phyloP scores from a whole-genome alignment of 208 protist genomes.

The Angomonas ambiguus region DNA sequence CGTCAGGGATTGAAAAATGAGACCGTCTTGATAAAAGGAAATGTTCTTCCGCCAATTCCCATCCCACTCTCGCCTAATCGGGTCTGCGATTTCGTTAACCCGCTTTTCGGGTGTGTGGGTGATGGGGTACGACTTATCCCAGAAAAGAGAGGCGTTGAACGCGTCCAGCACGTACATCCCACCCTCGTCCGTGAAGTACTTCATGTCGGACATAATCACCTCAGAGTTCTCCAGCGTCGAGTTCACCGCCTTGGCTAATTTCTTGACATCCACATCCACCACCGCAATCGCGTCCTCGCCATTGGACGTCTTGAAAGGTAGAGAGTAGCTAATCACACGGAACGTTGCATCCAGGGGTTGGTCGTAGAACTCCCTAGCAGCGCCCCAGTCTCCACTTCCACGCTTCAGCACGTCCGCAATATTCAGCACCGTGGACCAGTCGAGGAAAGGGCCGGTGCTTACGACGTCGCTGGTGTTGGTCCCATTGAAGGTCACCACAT shows the following conservation, averaged over 20 bases:
- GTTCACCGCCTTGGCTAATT: constrained; percentile 25
- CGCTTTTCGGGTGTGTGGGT: constrained; percentile 19
- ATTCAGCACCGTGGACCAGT: constrained; percentile 16
- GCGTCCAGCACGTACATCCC: constrained; percentile 42
- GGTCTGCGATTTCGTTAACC: constrained; percentile 27
- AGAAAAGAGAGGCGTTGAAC: constrained; percentile 22
- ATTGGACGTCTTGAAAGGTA: constrained; percentile 20
- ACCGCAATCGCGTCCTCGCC: constrained; percentile 21
- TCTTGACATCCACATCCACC: constrained; percentile 33
- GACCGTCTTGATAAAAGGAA: constrained; percentile 39
- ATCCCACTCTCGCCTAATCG: constrained; percentile 21
- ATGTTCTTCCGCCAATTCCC: constrained; percentile 23
- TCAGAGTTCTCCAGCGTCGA: constrained; percentile 28
- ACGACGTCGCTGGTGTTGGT: constrained; percentile 14
- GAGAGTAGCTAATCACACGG: constrained; percentile 29
- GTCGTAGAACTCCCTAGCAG: constrained; percentile 11
- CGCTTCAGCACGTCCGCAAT: constrained; percentile 13
- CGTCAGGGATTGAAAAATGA: constrained; percentile 51
- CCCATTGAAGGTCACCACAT: constrained; percentile 5
- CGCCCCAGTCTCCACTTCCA: constrained; percentile 26
- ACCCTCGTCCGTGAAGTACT: constrained; percentile 20
- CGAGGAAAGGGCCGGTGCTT: neutral
- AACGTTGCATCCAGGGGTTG: constrained; percentile 14
- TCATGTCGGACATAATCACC: constrained; percentile 34
- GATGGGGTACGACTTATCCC: constrained; percentile 20